A percentile compares a stretch with the other conserved stretches of the same genome.
Evolutionary conservation across 2,329 filamentous ascomycete species (phyloP).

Genomic region (Aspergillus sp.): DNA sequence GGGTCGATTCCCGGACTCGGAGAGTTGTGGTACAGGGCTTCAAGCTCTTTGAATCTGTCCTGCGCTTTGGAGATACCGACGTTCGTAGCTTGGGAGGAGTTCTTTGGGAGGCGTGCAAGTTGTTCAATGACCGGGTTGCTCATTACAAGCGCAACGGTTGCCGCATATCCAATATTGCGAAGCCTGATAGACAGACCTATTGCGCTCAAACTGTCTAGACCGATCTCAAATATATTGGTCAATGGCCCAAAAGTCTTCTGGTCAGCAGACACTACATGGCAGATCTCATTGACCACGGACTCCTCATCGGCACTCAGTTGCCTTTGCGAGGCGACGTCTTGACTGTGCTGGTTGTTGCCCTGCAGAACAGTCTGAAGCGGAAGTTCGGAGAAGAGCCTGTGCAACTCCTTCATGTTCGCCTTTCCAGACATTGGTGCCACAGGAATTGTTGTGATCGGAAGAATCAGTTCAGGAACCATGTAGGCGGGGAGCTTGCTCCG

Average conservation of each 20-base stretch:
- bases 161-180: constrained; percentile 37
- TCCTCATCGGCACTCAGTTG: constrained; percentile 32
- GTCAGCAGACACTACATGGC: constrained; percentile 26
- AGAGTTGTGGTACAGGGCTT: constrained; percentile 25
- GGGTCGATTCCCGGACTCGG: constrained; percentile 18
- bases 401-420: constrained; percentile 37
- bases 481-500: constrained; percentile 31
- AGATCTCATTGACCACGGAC: constrained; percentile 30
- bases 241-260: constrained; percentile 23
- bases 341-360: constrained; percentile 18
- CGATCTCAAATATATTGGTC: constrained; percentile 44
- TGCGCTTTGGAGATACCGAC: constrained; percentile 10
- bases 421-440: constrained; percentile 38
- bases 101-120: constrained; percentile 33
- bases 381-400: constrained; percentile 32
- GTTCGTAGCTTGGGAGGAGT: constrained; percentile 1
- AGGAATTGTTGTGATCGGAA: constrained; percentile 33
- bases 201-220: constrained; percentile 44
- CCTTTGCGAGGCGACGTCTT: constrained; percentile 14
- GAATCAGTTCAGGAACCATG: constrained; percentile 35
- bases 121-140: constrained; percentile 40
- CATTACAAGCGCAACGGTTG: constrained; percentile 41
- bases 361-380: constrained; percentile 30
- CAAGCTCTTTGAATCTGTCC: constrained; percentile 24
- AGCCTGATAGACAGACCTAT: constrained; percentile 43